These are phyloP conservation scores for Coprinellus micaceus DNA, from an alignment of 768 basidiomycete genomes.

Conservation along the genomic window DNA sequence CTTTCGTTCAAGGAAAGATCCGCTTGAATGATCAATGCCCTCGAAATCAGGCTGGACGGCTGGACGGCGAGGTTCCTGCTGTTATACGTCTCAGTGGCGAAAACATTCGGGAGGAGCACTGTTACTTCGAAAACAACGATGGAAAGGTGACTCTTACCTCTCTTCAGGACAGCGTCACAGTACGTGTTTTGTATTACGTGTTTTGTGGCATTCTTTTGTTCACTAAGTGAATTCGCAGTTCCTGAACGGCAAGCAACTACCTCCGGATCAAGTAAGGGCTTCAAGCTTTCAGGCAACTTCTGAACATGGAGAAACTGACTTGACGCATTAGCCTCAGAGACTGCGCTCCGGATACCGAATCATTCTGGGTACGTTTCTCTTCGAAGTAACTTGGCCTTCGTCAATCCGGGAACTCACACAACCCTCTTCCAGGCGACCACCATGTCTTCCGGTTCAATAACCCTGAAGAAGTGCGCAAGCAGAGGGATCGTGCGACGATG, in stretches of 20 bases:
- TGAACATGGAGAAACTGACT: slow-evolving; percentile 1
- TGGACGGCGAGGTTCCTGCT: slow-evolving; percentile 76
- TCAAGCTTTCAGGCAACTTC: slow-evolving; percentile 5
- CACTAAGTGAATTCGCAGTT: slow-evolving; percentile 46
- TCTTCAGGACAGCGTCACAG: slow-evolving; percentile 78
- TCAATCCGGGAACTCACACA: slow-evolving; percentile 2
- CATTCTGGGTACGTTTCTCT: slow-evolving; percentile 72
- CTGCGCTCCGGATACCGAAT: slow-evolving; percentile 93
- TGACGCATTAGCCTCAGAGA: slow-evolving; percentile 57
- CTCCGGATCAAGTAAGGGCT: slow-evolving; percentile 63
- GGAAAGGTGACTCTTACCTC: slow-evolving; percentile 82
- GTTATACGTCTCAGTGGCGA: slow-evolving; percentile 91
- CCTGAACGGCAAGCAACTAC: slow-evolving; percentile 88
- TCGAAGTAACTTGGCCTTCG: slow-evolving; percentile 7
- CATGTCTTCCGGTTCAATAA: slow-evolving; percentile 98
- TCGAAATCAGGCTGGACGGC: slow-evolving; percentile 67
- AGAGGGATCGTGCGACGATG: slow-evolving; percentile 74
- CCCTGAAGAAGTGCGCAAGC: slow-evolving; percentile 91
- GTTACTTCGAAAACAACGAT: slow-evolving; percentile 82
- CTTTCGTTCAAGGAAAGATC: background rate
- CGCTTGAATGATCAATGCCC: background rate
- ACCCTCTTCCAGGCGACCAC: slow-evolving; percentile 63
- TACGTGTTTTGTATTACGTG: slow-evolving; percentile 31
- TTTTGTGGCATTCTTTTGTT: background rate
- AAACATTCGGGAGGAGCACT: slow-evolving; percentile 90